phyloP scores from a whole-genome alignment of 208 protist species.

The Leishmania major region DNA sequence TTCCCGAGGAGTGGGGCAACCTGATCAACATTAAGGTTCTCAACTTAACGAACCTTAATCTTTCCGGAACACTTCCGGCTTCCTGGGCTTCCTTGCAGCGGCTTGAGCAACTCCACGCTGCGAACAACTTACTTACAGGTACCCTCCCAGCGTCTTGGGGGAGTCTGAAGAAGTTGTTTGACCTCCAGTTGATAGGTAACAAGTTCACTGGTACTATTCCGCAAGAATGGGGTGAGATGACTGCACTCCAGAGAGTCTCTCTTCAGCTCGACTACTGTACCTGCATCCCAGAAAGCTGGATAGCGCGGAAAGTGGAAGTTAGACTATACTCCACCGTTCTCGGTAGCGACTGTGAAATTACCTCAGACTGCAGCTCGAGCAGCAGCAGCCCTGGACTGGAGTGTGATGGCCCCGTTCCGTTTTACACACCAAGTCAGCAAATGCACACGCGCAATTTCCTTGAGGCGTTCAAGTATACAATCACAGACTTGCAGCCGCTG shows the following conservation, averaged over 20 bases:
- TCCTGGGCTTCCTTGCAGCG: background rate
- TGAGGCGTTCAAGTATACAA: background rate
- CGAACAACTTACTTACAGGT: background rate
- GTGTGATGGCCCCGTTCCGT: constrained; percentile 8
- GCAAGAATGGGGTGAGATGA: constrained; percentile 1
- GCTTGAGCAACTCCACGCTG: background rate
- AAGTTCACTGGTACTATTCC: background rate
- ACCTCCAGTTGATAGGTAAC: background rate
- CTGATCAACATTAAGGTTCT: background rate
- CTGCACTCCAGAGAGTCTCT: background rate
- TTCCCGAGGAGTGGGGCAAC: background rate
- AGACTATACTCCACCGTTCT: background rate
- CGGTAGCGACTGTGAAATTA: background rate
- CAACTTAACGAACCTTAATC: background rate
- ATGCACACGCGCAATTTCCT: constrained; percentile 7
- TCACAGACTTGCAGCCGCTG: background rate
- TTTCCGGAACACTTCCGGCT: background rate
- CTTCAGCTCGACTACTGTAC: background rate
- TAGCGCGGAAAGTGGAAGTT: background rate
- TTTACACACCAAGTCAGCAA: constrained; percentile 5
- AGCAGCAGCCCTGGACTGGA: constrained; percentile 2
- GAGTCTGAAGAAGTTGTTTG: background rate
- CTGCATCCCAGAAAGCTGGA: constrained; percentile 3
- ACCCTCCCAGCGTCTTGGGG: background rate
- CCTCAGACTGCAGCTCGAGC: background rate